Conservation (phyloP, 1,284 basidiomycete species). For the Heterobasidion occidentale region DNA sequence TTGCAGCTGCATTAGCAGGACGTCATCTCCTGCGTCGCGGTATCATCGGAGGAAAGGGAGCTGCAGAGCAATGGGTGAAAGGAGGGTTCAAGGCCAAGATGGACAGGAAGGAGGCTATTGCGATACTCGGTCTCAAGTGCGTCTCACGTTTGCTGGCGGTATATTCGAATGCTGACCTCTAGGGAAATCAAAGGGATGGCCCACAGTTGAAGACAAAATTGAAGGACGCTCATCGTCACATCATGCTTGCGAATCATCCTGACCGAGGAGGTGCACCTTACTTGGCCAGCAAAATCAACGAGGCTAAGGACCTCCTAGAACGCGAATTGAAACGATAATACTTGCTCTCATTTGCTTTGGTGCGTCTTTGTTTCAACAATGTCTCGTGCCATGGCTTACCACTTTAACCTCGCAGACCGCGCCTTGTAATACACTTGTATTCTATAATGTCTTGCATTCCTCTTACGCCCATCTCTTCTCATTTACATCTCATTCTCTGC, state of each 20-base stretch:
- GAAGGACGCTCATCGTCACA: slow-evolving; percentile 86
- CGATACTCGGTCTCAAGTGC: slow-evolving; percentile 88
- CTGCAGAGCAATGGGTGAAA: slow-evolving; percentile 82
- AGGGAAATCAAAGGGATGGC: slow-evolving; percentile 50
- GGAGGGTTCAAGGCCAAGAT: slow-evolving; percentile 96
- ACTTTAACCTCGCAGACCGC: no score
- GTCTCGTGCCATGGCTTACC: no score
- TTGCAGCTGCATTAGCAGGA: slow-evolving; percentile 75
- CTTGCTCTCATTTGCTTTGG: neutral
- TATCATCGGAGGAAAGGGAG: slow-evolving; percentile 46
- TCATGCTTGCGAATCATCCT: slow-evolving; percentile 95
- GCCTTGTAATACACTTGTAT: neutral
- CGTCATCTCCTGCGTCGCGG: slow-evolving; percentile 59
- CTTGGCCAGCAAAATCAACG: slow-evolving; percentile 96
- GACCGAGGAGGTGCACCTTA: slow-evolving; percentile 95
- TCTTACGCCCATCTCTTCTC: neutral
- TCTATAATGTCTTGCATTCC: neutral
- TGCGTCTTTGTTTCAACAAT: neutral
- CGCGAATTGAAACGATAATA: slow-evolving; percentile 46
- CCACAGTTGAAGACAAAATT: slow-evolving; percentile 62
- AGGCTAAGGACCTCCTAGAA: slow-evolving; percentile 82
- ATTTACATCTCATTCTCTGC: no score
- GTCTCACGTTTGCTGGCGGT: slow-evolving; percentile 23
- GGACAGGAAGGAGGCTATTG: slow-evolving; percentile 91
- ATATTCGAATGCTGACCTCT: neutral